Evolutionary conservation across 768 basidiomycete species (phyloP), one percentile per base, ranked within the genome.

Genomic region (Tricholomella constricta): DNA sequence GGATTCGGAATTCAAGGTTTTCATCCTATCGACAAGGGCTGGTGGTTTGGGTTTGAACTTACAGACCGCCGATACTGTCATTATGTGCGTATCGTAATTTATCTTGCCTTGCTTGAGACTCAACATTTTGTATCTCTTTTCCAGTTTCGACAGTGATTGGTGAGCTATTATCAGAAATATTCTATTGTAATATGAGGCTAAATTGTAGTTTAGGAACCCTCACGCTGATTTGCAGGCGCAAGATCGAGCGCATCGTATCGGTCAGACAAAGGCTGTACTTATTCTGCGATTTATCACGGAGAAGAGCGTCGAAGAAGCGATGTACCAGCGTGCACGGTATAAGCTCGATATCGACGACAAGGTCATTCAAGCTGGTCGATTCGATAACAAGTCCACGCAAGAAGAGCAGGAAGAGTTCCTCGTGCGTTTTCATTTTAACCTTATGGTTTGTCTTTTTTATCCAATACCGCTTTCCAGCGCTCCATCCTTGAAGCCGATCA

Each of bases 311-410:
- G 97, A 98, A 72, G 97, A 98, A 72, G 93, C 94, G 3, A 97
- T 98, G 84, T 90, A 98, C 56, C 90, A 92, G 40, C 85, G 94
- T 58, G 97, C 97, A 5, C 84, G 91, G 52, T 91, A 85, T 73
- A 99, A 99, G 78, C 88, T 98, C 25, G 96, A 96, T 64, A 95
- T 99, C 64, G 97, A 99, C 68, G 94, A 96, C 75, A 98, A 99
- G 71, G 96, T 97, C 73, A 98, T 98, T 64, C 96, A 98, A 75
- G 94, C 94, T 48, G 96, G 96, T 78, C 93, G 94, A 41, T 98
- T 98, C 73, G 97, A 99, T 69, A 96, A 98, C 74, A 96, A 96
- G 73, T 96, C 95, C 19, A 96, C 94, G 3, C 91, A 94, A 59
- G 94, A 96, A 67, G 97, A 99, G 68, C 94, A 97, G 61, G 96